Conservation (phyloP, 768 basidiomycete species). For the Lyophyllum shimeji region DNA sequence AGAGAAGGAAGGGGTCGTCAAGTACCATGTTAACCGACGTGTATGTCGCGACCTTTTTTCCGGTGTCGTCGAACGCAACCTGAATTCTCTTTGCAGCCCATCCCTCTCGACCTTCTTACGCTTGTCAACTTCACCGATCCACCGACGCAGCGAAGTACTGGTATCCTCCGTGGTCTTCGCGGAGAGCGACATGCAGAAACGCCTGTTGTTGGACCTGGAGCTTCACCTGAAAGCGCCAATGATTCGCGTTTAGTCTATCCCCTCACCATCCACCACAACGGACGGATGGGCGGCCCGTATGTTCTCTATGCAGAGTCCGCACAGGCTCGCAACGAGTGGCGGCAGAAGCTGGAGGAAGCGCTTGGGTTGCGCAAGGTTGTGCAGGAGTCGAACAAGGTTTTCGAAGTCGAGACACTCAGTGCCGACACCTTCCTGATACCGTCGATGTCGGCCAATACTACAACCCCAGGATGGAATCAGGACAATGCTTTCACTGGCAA, state of each 20-base stretch:
- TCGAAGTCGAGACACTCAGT: conserved; percentile 89
- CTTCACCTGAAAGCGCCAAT: conserved; percentile 37
- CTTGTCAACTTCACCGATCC: conserved; percentile 82
- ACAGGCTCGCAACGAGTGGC: conserved; percentile 82
- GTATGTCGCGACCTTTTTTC: conserved; percentile 39
- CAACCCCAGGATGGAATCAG: conserved; percentile 66
- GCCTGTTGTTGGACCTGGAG: conserved; percentile 16
- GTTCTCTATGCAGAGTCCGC: conserved; percentile 85
- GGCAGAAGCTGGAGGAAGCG: conserved; percentile 85
- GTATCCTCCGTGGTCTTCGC: conserved; percentile 67
- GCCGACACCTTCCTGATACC: conserved; percentile 86
- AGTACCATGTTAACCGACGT: conserved; percentile 78
- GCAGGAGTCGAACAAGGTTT: conserved; percentile 92
- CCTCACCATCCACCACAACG: conserved; percentile 86
- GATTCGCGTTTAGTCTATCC: conserved; percentile 85
- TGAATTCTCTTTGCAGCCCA: conserved; percentile 57
- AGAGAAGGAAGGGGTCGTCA: conserved; percentile 71
- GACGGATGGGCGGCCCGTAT: conserved; percentile 82
- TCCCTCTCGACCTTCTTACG: conserved; percentile 88
- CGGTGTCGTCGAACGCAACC: neutral
- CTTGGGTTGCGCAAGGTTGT: conserved; percentile 81
- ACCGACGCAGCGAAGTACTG: conserved; percentile 70
- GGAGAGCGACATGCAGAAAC: conserved; percentile 33
- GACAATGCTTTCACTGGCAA: conserved; percentile 76
- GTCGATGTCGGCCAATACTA: conserved; percentile 47